Evolutionary conservation across 1,139 yeast genomes (phyloP), one percentile per base, ranked within the genome.

Genomic region (Diutina mesorugosa): DNA sequence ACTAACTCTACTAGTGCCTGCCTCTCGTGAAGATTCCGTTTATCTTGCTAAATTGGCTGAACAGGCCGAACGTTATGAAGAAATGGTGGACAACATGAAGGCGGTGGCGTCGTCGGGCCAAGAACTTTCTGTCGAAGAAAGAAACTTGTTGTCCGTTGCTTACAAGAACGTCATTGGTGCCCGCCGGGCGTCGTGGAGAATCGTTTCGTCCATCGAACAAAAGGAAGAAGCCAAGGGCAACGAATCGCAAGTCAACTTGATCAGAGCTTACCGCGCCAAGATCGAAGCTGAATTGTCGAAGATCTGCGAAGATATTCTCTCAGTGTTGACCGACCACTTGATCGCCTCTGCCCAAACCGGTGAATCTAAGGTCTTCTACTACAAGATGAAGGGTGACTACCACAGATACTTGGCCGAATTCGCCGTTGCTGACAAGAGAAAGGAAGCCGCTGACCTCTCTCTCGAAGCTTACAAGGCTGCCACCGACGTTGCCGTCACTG

Each of bases 21-120:
- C 86, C 72, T 81, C 91, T 69, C 96, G 97, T 80, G 99, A 93
- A 84, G 97, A 91, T 80, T 89, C 96, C 67, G 97, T 93, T 68
- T 93, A 91, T 77, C 87, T 93, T 73, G 98, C 99, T 75, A 93
- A 93, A 77, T 88, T 93, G 75, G 97, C 98, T 68, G 99, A 93
- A 79, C 98, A 93, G 80, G 98, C 99, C 68, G 99, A 93, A 80
- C 95, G 99, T 77, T 93, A 93, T 73, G 99, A 93, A 78, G 99
- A 95, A 78, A 91, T 90, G 98, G 98, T 93, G 66, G 97, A 90
- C 74, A 89, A 89, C 78, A 93, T 93, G 98, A 91, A 91, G 76
- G 88, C 90, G 60, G 98, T 93, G 69, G 97, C 97, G 64, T 87
- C 96, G 54, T 83, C 96, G 55, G 97, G 97, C 62, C 91, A 90